Percentiles rank a stretch among this genome's conserved stretches.
phyloP scores from a whole-genome alignment of 768 basidiomycete species.

The Agrocybe chaxingu region DNA sequence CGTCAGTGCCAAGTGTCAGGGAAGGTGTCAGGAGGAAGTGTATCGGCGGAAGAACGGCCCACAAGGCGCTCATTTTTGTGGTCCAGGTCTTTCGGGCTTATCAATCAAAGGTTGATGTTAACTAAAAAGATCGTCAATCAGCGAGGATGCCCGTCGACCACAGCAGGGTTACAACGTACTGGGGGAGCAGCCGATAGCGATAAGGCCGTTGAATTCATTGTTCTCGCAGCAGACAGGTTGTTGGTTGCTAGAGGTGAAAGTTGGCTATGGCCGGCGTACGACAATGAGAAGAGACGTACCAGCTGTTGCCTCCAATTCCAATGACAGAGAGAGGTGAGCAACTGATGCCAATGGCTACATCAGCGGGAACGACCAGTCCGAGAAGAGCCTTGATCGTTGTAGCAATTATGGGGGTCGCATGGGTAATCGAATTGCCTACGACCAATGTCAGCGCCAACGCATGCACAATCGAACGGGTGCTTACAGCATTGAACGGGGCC shows the following conservation, averaged over 20 bases:
- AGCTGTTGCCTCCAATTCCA: conserved; percentile 29
- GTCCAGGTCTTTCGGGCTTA: neutral
- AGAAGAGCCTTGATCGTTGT: conserved; percentile 25
- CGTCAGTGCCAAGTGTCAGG: conserved; percentile 3
- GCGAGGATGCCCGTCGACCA: neutral
- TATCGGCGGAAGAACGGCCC: neutral
- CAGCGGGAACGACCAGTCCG: conserved; percentile 23
- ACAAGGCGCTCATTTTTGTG: neutral
- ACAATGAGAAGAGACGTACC: conserved; percentile 19
- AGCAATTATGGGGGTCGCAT: conserved; percentile 11
- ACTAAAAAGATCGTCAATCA: conserved; percentile 12
- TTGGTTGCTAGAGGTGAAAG: conserved; percentile 19
- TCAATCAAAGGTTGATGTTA: conserved; percentile 19
- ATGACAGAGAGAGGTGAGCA: conserved; percentile 31
- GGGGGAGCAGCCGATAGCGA: conserved; percentile 39
- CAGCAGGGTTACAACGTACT: conserved; percentile 26
- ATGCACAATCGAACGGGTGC: neutral
- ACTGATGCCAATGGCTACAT: conserved; percentile 27
- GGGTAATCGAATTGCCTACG: conserved; percentile 25
- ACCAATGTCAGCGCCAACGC: neutral
- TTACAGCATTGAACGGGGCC: conserved; percentile 43
- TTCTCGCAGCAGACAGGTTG: conserved; percentile 47
- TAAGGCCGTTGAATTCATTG: conserved; percentile 40
- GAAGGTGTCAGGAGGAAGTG: neutral
- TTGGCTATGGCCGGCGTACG: neutral